These are phyloP conservation scores for Pistacia vera DNA, from an alignment of 345 rosid species.

Conservation along the genomic window DNA sequence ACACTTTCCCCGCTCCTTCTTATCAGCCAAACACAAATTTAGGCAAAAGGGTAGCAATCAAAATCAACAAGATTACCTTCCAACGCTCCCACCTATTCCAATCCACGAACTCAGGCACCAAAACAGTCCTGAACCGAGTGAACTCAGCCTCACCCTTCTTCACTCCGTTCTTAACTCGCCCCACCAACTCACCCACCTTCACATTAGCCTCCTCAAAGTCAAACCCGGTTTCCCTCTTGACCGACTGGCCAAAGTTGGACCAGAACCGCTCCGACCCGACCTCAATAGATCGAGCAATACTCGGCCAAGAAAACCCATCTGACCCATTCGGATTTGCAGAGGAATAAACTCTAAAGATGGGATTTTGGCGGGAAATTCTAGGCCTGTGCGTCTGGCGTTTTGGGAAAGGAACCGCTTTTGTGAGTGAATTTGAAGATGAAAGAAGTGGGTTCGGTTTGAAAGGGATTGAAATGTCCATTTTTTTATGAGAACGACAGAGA, in stretches of 20 bases:
- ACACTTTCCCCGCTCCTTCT: background rate
- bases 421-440: slow-evolving; percentile 23
- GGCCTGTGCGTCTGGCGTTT: slow-evolving; percentile 34
- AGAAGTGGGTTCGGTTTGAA: slow-evolving; percentile 45
- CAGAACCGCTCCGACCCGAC: slow-evolving; percentile 55
- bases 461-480: slow-evolving; percentile 47
- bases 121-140: slow-evolving; percentile 53
- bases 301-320: slow-evolving; percentile 62
- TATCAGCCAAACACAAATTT: background rate
- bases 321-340: slow-evolving; percentile 51
- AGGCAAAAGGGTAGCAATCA: background rate
- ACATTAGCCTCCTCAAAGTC: slow-evolving; percentile 49
- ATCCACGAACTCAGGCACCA: slow-evolving; percentile 52
- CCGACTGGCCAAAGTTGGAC: slow-evolving; percentile 57
- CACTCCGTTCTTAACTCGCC: slow-evolving; percentile 40
- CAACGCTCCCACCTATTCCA: slow-evolving; percentile 88
- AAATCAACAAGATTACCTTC: slow-evolving; percentile 54
- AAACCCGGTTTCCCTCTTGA: slow-evolving; percentile 72
- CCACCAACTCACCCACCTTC: slow-evolving; percentile 43
- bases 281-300: slow-evolving; percentile 45
- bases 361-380: slow-evolving; percentile 33
- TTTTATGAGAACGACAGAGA: background rate
- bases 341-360: slow-evolving; percentile 40
- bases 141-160: slow-evolving; percentile 44
- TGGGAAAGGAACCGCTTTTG: slow-evolving; percentile 24